phyloP scores from a whole-genome alignment of 768 basidiomycete species.

The Cyclocybe aegerita region DNA sequence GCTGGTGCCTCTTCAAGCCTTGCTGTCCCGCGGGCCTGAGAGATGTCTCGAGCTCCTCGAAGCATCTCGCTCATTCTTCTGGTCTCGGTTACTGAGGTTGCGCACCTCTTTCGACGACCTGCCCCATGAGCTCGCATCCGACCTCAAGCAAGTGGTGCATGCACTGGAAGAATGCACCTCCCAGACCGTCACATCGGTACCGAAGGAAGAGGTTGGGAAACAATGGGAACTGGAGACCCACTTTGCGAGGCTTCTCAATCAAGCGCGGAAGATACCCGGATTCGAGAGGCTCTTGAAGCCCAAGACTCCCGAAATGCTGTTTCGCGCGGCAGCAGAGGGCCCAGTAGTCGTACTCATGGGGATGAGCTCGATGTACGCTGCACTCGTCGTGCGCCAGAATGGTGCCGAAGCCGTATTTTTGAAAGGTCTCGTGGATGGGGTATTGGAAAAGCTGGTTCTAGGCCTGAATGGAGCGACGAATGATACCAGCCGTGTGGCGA shows the following conservation, averaged over 20 bases:
- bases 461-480: constrained; percentile 7
- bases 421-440: neutral
- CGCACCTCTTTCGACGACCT: constrained; percentile 9
- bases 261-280: constrained; percentile 6
- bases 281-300: constrained; percentile 11
- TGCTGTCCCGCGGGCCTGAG: constrained; percentile 11
- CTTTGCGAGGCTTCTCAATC: constrained; percentile 2
- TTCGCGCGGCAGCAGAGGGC: constrained; percentile 4
- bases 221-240: constrained; percentile 8
- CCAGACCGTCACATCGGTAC: neutral
- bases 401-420: constrained; percentile 10
- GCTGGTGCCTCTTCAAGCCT: constrained; percentile 7
- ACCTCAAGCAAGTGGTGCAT: neutral
- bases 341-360: constrained; percentile 9
- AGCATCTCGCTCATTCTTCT: constrained; percentile 8
- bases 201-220: constrained; percentile 3
- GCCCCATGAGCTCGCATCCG: constrained; percentile 4
- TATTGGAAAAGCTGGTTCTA: neutral
- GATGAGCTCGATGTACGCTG: constrained; percentile 8
- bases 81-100: constrained; percentile 11
- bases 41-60: constrained; percentile 12
- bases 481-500: neutral
- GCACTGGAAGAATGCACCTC: constrained; percentile 9
- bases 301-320: constrained; percentile 3
- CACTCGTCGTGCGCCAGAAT: constrained; percentile 4